Conservation (phyloP, 306 rosid genomes). For the Benincasa hispida region DNA sequence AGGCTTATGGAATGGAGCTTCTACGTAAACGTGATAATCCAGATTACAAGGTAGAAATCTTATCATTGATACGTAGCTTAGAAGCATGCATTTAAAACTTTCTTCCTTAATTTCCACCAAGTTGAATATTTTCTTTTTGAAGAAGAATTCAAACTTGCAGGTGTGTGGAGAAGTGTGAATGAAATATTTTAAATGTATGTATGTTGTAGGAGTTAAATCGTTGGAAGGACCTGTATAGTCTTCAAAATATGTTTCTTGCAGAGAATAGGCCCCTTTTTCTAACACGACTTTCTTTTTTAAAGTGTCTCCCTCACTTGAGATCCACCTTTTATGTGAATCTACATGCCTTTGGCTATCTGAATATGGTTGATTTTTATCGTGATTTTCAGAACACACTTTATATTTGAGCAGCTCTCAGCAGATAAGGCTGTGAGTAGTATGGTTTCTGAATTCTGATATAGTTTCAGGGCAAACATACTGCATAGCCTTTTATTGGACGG, state of each 20-base stretch:
- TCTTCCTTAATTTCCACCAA: not conserved
- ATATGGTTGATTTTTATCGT: not conserved
- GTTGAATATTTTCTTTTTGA: not conserved
- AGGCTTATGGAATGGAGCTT: slow-evolving; percentile 92
- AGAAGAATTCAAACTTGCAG: not conserved
- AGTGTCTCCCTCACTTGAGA: not conserved
- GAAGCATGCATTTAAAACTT: not conserved
- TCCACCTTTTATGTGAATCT: not conserved
- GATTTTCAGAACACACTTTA: not conserved
- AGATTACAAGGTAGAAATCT: slow-evolving; percentile 64
- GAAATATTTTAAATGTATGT: not conserved
- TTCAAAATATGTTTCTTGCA: not conserved
- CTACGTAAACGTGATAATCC: slow-evolving; percentile 74
- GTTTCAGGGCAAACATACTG: not conserved
- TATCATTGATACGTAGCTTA: not conserved
- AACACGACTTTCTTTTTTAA: not conserved
- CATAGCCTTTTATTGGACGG: not conserved
- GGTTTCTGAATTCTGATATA: not conserved
- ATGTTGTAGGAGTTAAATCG: not conserved
- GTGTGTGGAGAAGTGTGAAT: not conserved
- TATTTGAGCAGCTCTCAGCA: not conserved
- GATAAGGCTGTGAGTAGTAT: not conserved
- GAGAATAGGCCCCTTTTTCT: not conserved
- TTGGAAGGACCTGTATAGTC: not conserved
- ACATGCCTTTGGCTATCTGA: not conserved